Evolutionary conservation across 805 yeast genomes (phyloP).

Genomic region (Nematodospora valgi): DNA sequence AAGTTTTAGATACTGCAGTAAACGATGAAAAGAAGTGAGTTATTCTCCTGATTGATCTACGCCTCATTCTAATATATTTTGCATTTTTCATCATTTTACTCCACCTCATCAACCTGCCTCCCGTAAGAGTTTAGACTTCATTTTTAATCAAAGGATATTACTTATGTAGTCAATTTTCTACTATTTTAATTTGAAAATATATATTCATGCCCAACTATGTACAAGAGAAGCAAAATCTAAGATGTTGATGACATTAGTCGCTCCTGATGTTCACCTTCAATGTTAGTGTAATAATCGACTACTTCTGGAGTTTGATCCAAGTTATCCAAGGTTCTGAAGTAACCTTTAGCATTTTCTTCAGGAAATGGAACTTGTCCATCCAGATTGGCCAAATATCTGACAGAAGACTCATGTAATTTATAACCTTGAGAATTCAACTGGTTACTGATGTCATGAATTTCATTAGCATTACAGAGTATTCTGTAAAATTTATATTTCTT

Average conservation of each 20-base stretch:
- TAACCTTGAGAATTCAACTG: slow-evolving; percentile 50
- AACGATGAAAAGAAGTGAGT: slow-evolving; percentile 18
- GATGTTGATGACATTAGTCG: too few relatives aligned
- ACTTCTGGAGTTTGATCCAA: slow-evolving; percentile 85
- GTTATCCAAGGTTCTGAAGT: slow-evolving; percentile 53
- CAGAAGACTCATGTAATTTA: slow-evolving; percentile 66
- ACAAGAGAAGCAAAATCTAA: too few relatives aligned
- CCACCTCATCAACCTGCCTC: too few relatives aligned
- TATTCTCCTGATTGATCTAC: too few relatives aligned
- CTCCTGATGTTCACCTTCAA: slow-evolving; percentile 29
- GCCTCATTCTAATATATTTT: too few relatives aligned
- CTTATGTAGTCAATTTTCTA: too few relatives aligned
- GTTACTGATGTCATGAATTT: slow-evolving; percentile 59
- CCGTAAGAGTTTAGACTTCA: too few relatives aligned
- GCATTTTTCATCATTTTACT: too few relatives aligned
- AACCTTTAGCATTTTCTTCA: slow-evolving; percentile 48
- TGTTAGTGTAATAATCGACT: slow-evolving; percentile 72
- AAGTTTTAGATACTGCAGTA: slow-evolving; percentile 37
- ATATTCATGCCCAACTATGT: too few relatives aligned
- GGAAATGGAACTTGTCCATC: slow-evolving; percentile 57
- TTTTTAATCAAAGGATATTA: too few relatives aligned
- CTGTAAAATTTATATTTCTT: slow-evolving; percentile 23
- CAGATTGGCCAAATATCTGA: slow-evolving; percentile 60
- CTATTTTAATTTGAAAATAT: too few relatives aligned
- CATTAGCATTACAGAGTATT: slow-evolving; percentile 61